Conservation (phyloP, 75 land plant genomes). For the Isoetes taiwanensis region DNA sequence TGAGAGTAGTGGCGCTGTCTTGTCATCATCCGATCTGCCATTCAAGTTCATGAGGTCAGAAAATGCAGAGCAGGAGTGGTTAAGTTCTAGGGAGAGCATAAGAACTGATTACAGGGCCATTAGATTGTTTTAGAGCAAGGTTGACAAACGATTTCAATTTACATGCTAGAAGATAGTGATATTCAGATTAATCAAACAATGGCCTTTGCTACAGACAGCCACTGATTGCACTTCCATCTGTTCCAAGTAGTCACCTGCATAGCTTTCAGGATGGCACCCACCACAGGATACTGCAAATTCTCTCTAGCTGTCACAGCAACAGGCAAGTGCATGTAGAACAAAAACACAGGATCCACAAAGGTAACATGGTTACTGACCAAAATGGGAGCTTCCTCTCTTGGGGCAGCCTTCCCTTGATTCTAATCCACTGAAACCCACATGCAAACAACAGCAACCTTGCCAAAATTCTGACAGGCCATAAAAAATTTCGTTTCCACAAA, state of each 20-base stretch:
- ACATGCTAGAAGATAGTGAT: too few relatives aligned
- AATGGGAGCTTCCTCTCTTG: constrained; percentile 16
- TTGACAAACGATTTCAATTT: too few relatives aligned
- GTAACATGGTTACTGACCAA: constrained; percentile 22
- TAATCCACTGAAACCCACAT: constrained; percentile 21
- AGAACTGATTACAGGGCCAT: too few relatives aligned
- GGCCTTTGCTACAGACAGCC: too few relatives aligned
- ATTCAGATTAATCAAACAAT: too few relatives aligned
- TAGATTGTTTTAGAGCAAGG: too few relatives aligned
- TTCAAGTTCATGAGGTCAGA: too few relatives aligned
- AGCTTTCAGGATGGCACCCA: constrained; percentile 12
- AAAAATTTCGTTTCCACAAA: constrained; percentile 3
- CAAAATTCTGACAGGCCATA: constrained; percentile 13
- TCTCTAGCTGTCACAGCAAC: constrained; percentile 19
- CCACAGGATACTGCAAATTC: constrained; percentile 13
- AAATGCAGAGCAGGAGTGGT: too few relatives aligned
- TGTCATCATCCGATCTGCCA: too few relatives aligned
- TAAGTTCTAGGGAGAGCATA: too few relatives aligned
- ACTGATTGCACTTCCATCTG: too few relatives aligned
- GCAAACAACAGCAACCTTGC: constrained; percentile 17
- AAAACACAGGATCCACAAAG: constrained; percentile 19
- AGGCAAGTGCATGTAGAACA: constrained; percentile 25
- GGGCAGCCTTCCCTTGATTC: constrained; percentile 16
- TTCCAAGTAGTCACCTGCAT: constrained; percentile 21
- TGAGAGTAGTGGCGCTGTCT: too few relatives aligned